Evolutionary conservation across 257 asterid species (phyloP), one percentile per base, ranked within the genome.

Genomic region (Solanum verrucosum): DNA sequence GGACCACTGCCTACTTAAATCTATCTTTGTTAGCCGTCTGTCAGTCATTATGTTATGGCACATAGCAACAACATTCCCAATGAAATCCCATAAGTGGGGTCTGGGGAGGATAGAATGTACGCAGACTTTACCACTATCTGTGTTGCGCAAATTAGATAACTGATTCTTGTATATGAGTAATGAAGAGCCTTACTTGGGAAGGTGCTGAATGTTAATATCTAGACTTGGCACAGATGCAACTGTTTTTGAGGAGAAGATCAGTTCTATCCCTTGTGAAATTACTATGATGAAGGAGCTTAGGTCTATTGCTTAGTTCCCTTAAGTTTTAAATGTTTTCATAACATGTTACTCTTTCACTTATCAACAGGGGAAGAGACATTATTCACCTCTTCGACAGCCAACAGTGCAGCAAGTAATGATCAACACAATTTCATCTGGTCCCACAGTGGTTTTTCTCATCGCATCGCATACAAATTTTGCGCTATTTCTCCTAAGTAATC

Each of bases 381-480:
- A 96, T 90, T 60, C 90, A 37, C 99, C 99, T 87, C 90, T 93
- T 87, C 44, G 56, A 86, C 99, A 96, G 91, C 98, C 95, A 16
- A 94, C 98, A n/a, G 90, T 94, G 68, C 98, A 96, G 88, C 90
- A 93, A 91, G 98, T 96, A 87, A 87, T 95, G 93, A 92, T 94
- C 6, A 93, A 94, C 52, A 95, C 88, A 52, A 89, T 95, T 84
- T 95, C 96, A 15, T 92, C 93, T 40, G 98, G 98, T 18, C 95
- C 98, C 37, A 95, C 93, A 12, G 93, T 93, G 15, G 92, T 96
- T 29, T 92, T 95, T 87, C 29, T 91, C 52, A 92, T 90, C 3
- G 99, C 98, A 31, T 88, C 94, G 5, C 86, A 71, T 79, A 96
- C 99, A 5, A 95, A 95, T 86, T 84, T 95, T 37, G 99, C 93